Base-by-base conservation (phyloP, 257 asterid species). In the Solanum pimpinellifolium region DNA sequence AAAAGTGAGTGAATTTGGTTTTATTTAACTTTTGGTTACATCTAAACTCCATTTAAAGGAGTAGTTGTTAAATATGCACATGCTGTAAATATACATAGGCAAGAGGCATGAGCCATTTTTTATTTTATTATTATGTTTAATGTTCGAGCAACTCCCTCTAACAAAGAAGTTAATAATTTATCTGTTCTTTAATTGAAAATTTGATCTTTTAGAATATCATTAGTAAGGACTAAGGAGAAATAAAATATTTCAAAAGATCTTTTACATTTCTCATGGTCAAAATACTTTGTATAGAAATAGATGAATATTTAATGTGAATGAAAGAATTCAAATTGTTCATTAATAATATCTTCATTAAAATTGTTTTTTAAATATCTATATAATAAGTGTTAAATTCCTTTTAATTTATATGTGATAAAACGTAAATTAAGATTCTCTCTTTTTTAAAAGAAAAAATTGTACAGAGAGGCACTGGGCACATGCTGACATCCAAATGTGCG, bases 121-220 rank as follows among this genome's bases (percentile, higher is more conserved):
- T 29, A 29, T 29, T 29, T 4, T 33, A 3, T 33, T 33, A 33
- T 3, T 2, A 2, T 47, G 3, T 7, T 49, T 49, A 49, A 49
- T 2, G 0, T 52, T 23, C 1, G 1, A 16, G 10, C 10, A 16
- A 6, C 2, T 52, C n/a, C 0, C 62, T 52, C 11, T 52, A 3
- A 1, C 2, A 9, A 0, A 52, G 0, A 49, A 49, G 0, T 3
- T 15, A 49, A 49, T 56, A 20, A n/a, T 56, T 56, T 56, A 20
- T 56, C 1, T 0, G 11, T 18, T 7, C 0, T 10, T 56, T 56
- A 3, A 6, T 60, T 60, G 27, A 59, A 59, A 59, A 59, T 21
- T 20, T 60, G 0, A 60, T 21, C 6, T 60, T 60, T 21, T 21
- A 60, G 6, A 60, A 2, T 59, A 12, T 21, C 5, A 59, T 59